phyloP scores from a whole-genome alignment of 257 asterid genomes.

The Schizonepeta tenuifolia region DNA sequence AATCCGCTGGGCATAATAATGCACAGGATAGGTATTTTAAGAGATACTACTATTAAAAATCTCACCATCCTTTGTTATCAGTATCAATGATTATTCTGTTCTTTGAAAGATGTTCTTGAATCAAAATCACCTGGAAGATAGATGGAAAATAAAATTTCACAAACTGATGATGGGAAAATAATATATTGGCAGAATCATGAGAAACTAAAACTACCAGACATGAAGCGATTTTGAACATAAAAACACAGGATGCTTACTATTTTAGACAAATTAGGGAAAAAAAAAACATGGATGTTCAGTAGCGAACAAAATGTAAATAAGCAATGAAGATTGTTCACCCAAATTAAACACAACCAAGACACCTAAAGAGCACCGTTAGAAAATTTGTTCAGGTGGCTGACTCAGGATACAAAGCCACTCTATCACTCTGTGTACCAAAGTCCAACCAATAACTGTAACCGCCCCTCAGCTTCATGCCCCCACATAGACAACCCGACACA shows the following conservation, averaged over 20 bases:
- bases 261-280: neutral
- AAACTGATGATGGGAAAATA: conserved; percentile 7
- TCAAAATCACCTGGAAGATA: conserved; percentile 77
- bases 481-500: neutral
- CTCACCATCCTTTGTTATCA: conserved; percentile 88
- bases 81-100: conserved; percentile 92
- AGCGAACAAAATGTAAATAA: neutral
- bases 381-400: neutral
- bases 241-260: conserved; percentile 4
- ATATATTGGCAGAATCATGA: neutral
- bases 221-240: neutral
- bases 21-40: neutral
- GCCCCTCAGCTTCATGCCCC: too few relatives aligned
- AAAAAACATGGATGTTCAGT: neutral
- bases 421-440: neutral
- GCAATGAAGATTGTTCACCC: neutral
- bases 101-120: conserved; percentile 97
- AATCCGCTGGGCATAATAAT: neutral
- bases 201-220: conserved; percentile 1
- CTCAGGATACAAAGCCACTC: conserved; percentile 1
- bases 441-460: neutral
- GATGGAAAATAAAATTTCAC: conserved; percentile 25
- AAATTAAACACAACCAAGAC: neutral
- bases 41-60: conserved; percentile 15
- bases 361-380: neutral